phyloP scores from a whole-genome alignment of 148 eudicot species.

The Pouteria glomerata region DNA sequence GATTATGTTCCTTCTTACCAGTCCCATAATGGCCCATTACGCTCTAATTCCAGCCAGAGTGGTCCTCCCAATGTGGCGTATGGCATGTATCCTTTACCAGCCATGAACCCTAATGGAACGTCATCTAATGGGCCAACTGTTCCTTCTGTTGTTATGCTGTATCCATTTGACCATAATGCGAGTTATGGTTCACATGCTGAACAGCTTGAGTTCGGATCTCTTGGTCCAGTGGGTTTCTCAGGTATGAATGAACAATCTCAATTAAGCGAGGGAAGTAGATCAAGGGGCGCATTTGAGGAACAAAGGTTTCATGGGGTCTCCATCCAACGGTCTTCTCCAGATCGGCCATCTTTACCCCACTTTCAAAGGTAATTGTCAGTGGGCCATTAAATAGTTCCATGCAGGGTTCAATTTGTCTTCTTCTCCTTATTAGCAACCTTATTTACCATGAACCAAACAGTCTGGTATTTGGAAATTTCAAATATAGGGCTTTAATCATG shows the following conservation, averaged over 20 bases:
- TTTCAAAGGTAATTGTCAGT: slow-evolving; percentile 38
- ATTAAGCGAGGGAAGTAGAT: slow-evolving; percentile 36
- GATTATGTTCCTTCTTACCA: slow-evolving; percentile 44
- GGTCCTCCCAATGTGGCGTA: slow-evolving; percentile 42
- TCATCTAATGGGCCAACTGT: slow-evolving; percentile 46
- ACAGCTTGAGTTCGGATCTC: slow-evolving; percentile 70
- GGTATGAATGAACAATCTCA: slow-evolving; percentile 42
- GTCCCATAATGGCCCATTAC: slow-evolving; percentile 51
- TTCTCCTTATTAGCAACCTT: neutral
- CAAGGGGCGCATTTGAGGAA: slow-evolving; percentile 44
- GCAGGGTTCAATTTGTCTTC: neutral
- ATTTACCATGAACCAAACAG: neutral
- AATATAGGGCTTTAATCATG: neutral
- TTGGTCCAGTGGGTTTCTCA: slow-evolving; percentile 50
- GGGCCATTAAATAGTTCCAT: neutral
- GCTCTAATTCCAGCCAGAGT: slow-evolving; percentile 38
- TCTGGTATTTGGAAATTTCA: neutral
- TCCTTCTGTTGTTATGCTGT: slow-evolving; percentile 62
- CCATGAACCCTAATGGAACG: slow-evolving; percentile 38
- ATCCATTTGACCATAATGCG: slow-evolving; percentile 62
- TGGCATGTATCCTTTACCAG: slow-evolving; percentile 52
- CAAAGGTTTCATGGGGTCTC: slow-evolving; percentile 50
- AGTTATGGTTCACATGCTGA: slow-evolving; percentile 47
- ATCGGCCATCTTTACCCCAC: slow-evolving; percentile 74
- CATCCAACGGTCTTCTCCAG: slow-evolving; percentile 54